Base-by-base conservation (phyloP, 2,329 filamentous ascomycete genomes). In the Pseudogymnoascus sp. region DNA sequence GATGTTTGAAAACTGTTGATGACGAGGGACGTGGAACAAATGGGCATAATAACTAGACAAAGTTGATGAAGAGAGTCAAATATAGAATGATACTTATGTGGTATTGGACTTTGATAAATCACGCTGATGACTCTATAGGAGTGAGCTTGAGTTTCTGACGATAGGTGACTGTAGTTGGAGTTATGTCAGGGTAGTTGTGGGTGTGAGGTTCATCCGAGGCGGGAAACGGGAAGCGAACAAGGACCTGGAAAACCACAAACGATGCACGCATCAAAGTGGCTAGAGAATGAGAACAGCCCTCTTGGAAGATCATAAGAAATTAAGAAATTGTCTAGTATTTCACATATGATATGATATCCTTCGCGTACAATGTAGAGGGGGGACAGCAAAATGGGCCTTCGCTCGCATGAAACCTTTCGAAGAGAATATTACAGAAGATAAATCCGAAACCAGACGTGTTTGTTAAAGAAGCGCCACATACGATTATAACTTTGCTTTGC, bases 401-500 rank as follows among this genome's bases (percentile, higher is more conserved):
- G 51, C 10, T 10, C 7, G 26, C 12, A 31, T 54, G 5, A 31
- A 31, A 11, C 14, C 14, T 10, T 11, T 14, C 14, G 6, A 57
- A 57, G 26, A 57, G 18, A 57, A n/a, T 16, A 47, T 23, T 47
- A 54, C n/a, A 34, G 29, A 57, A 57, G 7, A 16, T 12, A 34
- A 10, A 5, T 34, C 29, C 11, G 51, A 57, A 7, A 57, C 34
- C 29, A 14, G 6, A 34, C 21, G 34, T 12, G 16, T 31, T 34
- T 12, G 51, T 57, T 34, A 57, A 57, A 57, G 16, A 18, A 57
- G 51, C 51, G 29, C 36, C 12, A 61, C 36, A 26, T 61, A 39
- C 34, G 2, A 42, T 42, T 61, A 86, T 63, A 87, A 72, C 74
- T 81, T 86, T 29, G 83, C 81, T 77, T 85, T 87, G 69, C 84